A percentile compares a stretch with the other conserved stretches of the same genome.
Conservation (phyloP, 1,284 basidiomycete genomes). For the Termitomyces sp. region DNA sequence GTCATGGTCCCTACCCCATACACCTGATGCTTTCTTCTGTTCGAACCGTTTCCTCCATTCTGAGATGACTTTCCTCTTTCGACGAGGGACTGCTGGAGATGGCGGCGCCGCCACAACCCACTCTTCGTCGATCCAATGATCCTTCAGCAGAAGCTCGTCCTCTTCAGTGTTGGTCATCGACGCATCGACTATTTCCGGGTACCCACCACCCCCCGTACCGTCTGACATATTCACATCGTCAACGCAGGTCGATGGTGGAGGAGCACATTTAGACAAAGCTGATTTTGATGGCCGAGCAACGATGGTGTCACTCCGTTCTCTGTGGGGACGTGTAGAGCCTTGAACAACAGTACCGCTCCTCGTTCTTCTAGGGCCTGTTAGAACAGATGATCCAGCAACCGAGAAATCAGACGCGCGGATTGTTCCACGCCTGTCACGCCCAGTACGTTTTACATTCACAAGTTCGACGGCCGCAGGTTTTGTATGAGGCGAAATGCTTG, state of each 20-base stretch:
- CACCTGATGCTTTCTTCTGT: slow-evolving; percentile 8
- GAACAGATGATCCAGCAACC: slow-evolving; percentile 5
- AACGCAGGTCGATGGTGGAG: not conserved
- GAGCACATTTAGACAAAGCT: not conserved
- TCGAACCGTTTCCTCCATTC: slow-evolving; percentile 13
- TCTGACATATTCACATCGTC: slow-evolving; percentile 12
- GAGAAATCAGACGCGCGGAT: slow-evolving; percentile 43
- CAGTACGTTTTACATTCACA: slow-evolving; percentile 15
- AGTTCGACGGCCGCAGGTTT: slow-evolving; percentile 6
- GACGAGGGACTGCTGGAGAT: slow-evolving; percentile 26
- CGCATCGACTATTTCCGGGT: not conserved
- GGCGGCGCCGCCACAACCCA: slow-evolving; percentile 30
- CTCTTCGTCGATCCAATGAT: slow-evolving; percentile 23
- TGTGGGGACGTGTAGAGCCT: slow-evolving; percentile 17
- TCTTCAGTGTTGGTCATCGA: slow-evolving; percentile 8
- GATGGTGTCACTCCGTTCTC: slow-evolving; percentile 22
- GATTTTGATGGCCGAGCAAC: slow-evolving; percentile 10
- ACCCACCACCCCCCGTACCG: not conserved
- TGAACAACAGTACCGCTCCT: slow-evolving; percentile 37
- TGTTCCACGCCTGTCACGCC: slow-evolving; percentile 42
- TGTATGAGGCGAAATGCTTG: slow-evolving; percentile 10
- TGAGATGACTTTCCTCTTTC: slow-evolving; percentile 8
- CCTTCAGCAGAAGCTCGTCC: slow-evolving; percentile 17
- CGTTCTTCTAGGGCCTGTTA: slow-evolving; percentile 27
- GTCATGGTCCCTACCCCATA: slow-evolving; percentile 16